Evolutionary conservation across 2,329 filamentous ascomycete species (phyloP), one percentile per base, ranked within the genome.

Genomic region (Cladosporium sp.): DNA sequence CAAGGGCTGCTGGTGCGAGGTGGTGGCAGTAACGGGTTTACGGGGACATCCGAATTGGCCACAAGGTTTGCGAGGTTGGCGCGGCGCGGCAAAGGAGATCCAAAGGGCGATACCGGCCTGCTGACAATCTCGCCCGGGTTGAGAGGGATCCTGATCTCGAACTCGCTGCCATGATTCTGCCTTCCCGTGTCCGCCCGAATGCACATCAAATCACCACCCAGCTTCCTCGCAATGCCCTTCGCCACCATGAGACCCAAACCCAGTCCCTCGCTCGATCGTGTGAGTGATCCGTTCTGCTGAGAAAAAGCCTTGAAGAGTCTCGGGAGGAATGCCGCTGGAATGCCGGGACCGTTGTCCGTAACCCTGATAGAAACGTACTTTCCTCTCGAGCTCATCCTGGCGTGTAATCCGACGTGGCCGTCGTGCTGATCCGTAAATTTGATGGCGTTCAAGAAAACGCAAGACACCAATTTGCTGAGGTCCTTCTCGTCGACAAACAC

Each of bases 191-290:
- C 78, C 4, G 85, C 85, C 46, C 78, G 76, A 40, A 83, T 75
- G 59, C 84, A 82, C 48, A 79, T 77, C 16, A 88, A 70, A 66
- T 87, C 84, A 13, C 85, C 85, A 22, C 84, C 83, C 52, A 87
- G 77, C 63, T 83, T 85, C 50, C 84, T 76, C 4, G 84, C 82
- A 43, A 87, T 74, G 3, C 84, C 84, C 67, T 87, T 87, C 1
- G 84, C 85, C n/a, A 87, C 85, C 62, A 87, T 75, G 9, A 88
- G 70, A 28, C 85, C 84, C 6, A 88, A 71, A 0, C 85, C 85
- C 3, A 87, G 72, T 0, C 85, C 85, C 65, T 88, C 85, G 63
- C 79, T 84, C 56, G 79, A 78, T 41, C 85, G 75, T 6, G 83
- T 86, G 11, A 83, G 79, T 1, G 84, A 86, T 46, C 81, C 77